Evolutionary conservation across 495 filamentous ascomycete genomes (phyloP), one percentile per base, ranked within the genome.

Genomic region (Penicillium pulvis): DNA sequence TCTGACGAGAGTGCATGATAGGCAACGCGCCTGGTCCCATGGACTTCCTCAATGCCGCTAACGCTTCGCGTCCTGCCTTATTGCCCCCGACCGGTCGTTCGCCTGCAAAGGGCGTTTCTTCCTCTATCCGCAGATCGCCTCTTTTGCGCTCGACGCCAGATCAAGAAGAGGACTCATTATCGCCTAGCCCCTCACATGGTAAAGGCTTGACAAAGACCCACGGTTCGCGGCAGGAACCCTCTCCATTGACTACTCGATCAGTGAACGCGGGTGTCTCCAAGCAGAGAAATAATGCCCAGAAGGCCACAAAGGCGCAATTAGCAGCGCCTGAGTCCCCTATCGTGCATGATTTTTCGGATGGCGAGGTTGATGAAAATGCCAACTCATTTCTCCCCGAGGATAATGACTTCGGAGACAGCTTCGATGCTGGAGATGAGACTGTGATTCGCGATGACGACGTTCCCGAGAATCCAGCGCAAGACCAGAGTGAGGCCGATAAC

Each of bases 401-500:
- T 24, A 51, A 71, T 52, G 64, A 73, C 39, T 71, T 66, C n/a
- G 64, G 56, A 8, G 62, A 72, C 39, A 63, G 58, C 23, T 65
- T 73, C 23, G 59, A 66, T 42, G 60, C 53, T 19, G 74, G 66
- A 17, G 58, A 76, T 46, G 69, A 73, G 28, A 60, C 60, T 24
- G 45, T 63, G 19, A 50, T 63, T 42, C 67, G 36, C 14, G 57
- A 68, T 17, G 61, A 66, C 6, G 58, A 68, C 28, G 17, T 61
- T 19, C 49, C 59, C 35, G 75, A 87, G 53, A 71, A 83, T 61
- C 68, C 75, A 1, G 78, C 87, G 16, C 76, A 85, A 43, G 83
- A 86, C 58, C 69, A 75, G 19, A 74, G 87, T 58, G 83, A 83
- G 31, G 46, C 72, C 74, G 56, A 90, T 85, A 74, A 81, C 79